phyloP scores from a whole-genome alignment of 148 eudicot species.

The Simmondsia chinensis region DNA sequence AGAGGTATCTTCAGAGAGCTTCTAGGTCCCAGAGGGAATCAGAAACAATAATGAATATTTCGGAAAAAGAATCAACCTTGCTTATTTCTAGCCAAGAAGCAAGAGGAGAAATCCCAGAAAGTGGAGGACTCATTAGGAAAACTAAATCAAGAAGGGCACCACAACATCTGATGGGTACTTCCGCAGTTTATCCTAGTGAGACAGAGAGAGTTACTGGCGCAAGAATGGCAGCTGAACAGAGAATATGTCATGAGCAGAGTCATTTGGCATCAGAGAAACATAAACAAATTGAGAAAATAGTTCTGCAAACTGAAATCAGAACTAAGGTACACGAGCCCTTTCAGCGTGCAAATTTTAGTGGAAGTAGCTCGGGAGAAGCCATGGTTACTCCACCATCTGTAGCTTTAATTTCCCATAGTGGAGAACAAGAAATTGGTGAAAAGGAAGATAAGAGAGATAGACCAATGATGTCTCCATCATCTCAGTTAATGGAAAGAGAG shows the following conservation, averaged over 20 bases:
- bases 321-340: conserved; percentile 18
- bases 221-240: conserved; percentile 23
- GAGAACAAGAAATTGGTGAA: conserved; percentile 12
- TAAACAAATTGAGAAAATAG: conserved; percentile 17
- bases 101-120: conserved; percentile 11
- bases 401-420: conserved; percentile 18
- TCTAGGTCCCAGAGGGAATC: conserved; percentile 18
- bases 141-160: conserved; percentile 17
- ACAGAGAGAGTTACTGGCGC: conserved; percentile 6
- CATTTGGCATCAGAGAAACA: conserved; percentile 21
- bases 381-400: conserved; percentile 16
- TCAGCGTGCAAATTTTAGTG: conserved; percentile 12
- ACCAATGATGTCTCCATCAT: conserved; percentile 18
- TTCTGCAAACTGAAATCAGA: conserved; percentile 11
- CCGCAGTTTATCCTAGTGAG: conserved; percentile 7
- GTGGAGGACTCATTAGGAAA: conserved; percentile 14
- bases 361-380: conserved; percentile 20
- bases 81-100: conserved; percentile 16
- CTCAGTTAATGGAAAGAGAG: conserved; percentile 14
- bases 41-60: conserved; percentile 20
- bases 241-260: conserved; percentile 21
- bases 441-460: conserved; percentile 16
- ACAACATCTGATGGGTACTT: conserved; percentile 14
- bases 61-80: conserved; percentile 18
- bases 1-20: conserved; percentile 12